Evolutionary conservation across 2,329 filamentous ascomycete genomes (phyloP).

Genomic region (Hypocrella siamensis): DNA sequence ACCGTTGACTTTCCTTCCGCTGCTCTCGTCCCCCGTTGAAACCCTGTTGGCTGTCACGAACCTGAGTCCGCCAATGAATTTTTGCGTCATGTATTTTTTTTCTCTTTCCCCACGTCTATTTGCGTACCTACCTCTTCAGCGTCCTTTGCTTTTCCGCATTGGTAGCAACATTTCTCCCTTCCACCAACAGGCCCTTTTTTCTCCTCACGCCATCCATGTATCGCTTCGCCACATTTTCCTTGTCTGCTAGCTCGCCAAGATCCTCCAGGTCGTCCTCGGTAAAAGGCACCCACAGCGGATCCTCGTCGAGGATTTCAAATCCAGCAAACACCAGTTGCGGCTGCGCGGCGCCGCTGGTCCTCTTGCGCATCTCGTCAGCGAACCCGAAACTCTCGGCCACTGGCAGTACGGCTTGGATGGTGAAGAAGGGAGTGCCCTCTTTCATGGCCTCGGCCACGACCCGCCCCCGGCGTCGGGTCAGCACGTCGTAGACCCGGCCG

Average conservation of each 20-base stretch:
- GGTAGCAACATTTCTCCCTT: conserved; percentile 58
- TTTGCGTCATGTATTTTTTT: too few relatives aligned
- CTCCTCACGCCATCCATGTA: conserved; percentile 84
- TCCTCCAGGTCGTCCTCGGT: conserved; percentile 96
- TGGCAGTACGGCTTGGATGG: conserved; percentile 72
- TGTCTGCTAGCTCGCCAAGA: conserved; percentile 81
- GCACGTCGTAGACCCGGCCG: conserved; percentile 89
- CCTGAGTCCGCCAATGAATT: too few relatives aligned
- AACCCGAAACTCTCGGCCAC: conserved; percentile 96
- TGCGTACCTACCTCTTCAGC: conserved; percentile 38
- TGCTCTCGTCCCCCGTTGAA: too few relatives aligned
- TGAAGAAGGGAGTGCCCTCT: conserved; percentile 92
- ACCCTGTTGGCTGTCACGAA: too few relatives aligned
- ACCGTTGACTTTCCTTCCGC: too few relatives aligned
- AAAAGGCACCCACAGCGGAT: conserved; percentile 94
- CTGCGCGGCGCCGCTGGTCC: conserved; percentile 76
- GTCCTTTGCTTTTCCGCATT: conserved; percentile 88
- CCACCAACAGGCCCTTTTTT: conserved; percentile 78
- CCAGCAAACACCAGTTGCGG: conserved; percentile 89
- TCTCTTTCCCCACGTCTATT: too few relatives aligned
- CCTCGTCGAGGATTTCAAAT: conserved; percentile 84
- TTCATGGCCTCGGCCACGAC: conserved; percentile 87
- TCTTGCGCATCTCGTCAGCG: conserved; percentile 88
- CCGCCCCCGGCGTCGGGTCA: conserved; percentile 80
- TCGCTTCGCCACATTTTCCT: conserved; percentile 87